These are phyloP conservation scores for Ananas comosus DNA, from an alignment of 176 grass and related monocot species.

Conservation along the genomic window DNA sequence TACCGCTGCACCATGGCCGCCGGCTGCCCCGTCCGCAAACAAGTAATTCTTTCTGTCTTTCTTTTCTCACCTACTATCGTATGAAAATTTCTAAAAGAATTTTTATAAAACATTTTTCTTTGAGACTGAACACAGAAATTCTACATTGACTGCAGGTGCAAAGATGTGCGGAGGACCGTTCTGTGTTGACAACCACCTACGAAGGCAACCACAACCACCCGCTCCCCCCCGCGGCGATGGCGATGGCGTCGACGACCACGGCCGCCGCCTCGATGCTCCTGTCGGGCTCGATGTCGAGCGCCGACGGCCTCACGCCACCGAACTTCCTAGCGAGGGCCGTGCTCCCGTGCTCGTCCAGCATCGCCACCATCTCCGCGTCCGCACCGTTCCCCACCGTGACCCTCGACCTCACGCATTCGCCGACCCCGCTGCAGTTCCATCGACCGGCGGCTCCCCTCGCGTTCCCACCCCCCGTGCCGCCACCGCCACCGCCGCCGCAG, in stretches of 20 bases:
- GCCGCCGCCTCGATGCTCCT: conserved; percentile 78
- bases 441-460: conserved; percentile 16
- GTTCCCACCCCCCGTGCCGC: conserved; percentile 2
- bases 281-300: conserved; percentile 40
- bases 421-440: conserved; percentile 33
- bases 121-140: no score
- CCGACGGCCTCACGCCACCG: background rate
- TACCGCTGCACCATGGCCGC: conserved; percentile 64
- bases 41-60: conserved; percentile 16
- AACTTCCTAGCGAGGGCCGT: conserved; percentile 28
- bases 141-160: conserved; percentile 37
- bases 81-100: no score
- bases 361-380: conserved; percentile 84
- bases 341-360: conserved; percentile 35
- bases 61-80: background rate
- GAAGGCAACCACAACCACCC: conserved; percentile 88
- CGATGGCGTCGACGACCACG: conserved; percentile 69
- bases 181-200: conserved; percentile 86
- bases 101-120: no score
- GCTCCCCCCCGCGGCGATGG: conserved; percentile 47
- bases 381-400: conserved; percentile 88
- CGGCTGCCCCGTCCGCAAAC: conserved; percentile 60
- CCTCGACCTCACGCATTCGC: conserved; percentile 69
- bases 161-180: conserved; percentile 61
- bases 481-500: conserved; percentile 1